A percentile compares a stretch with the other conserved stretches of the same genome.
Evolutionary conservation across 306 rosid genomes (phyloP).

Genomic region (Lathyrus tuberosus): DNA sequence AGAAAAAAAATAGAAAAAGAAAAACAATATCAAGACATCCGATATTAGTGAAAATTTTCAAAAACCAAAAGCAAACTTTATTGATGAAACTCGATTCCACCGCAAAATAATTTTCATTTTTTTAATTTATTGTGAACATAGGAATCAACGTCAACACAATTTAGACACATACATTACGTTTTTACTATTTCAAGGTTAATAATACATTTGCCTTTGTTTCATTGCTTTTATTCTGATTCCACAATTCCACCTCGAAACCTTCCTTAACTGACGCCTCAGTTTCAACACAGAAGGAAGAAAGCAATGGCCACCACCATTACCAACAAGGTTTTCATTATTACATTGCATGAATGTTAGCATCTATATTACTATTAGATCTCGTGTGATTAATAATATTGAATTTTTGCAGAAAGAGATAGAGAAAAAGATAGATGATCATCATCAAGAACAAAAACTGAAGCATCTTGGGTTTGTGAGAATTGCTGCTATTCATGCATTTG

Average conservation of each 20-base stretch:
- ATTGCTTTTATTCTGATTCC: neutral
- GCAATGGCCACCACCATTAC: slow-evolving; percentile 3
- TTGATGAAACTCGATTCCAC: neutral
- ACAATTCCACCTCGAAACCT: neutral
- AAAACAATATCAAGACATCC: too few relatives aligned
- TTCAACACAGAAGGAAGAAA: neutral
- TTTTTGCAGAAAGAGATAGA: slow-evolving; percentile 45
- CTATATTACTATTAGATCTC: neutral
- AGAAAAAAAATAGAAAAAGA: too few relatives aligned
- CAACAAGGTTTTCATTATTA: neutral
- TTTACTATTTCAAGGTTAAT: neutral
- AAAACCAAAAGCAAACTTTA: too few relatives aligned
- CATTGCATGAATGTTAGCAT: neutral
- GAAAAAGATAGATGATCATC: slow-evolving; percentile 19
- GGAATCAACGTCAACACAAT: neutral
- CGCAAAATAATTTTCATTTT: neutral
- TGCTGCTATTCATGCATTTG: slow-evolving; percentile 58
- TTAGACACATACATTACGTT: neutral
- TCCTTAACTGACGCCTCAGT: neutral
- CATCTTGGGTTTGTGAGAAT: slow-evolving; percentile 66
- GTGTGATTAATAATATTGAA: neutral
- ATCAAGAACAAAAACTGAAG: slow-evolving; percentile 48
- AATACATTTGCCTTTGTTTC: neutral
- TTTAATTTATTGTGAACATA: neutral
- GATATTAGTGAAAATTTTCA: too few relatives aligned